Conservation (phyloP, 164 flowering plant species). For the Aristolochia contorta region DNA sequence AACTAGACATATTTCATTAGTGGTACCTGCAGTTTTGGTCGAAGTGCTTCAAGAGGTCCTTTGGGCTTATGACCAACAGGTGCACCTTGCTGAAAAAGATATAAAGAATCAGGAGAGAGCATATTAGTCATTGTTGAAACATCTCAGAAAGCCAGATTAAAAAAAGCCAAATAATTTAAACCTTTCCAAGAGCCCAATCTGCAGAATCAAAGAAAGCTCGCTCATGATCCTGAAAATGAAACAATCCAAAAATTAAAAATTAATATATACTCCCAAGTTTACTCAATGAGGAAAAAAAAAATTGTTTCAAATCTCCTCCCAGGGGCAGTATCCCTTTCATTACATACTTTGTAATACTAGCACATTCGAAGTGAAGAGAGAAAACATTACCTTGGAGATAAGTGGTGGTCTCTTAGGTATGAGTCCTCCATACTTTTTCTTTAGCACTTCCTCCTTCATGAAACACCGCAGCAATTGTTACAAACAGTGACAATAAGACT, state of each 20-base stretch:
- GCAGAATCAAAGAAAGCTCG: slow-evolving; percentile 98
- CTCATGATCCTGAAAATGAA: slow-evolving; percentile 65
- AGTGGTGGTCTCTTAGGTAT: slow-evolving; percentile 73
- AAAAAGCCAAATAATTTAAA: slow-evolving; percentile 10
- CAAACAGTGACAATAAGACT: background rate
- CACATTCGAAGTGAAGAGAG: background rate
- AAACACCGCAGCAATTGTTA: slow-evolving; percentile 5
- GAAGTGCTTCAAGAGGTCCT: slow-evolving; percentile 92
- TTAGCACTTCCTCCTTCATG: slow-evolving; percentile 57
- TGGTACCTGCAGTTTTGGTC: slow-evolving; percentile 84
- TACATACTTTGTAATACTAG: no score
- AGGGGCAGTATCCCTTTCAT: no score
- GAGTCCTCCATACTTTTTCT: slow-evolving; percentile 86
- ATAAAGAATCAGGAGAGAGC: background rate
- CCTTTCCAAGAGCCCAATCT: slow-evolving; percentile 99
- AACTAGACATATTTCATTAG: no score
- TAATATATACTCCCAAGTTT: background rate
- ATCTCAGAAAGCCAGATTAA: no score
- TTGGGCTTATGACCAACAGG: slow-evolving; percentile 56
- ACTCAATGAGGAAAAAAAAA: background rate
- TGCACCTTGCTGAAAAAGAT: slow-evolving; percentile 60
- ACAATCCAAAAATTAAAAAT: background rate
- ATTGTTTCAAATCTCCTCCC: background rate
- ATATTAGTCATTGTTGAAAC: slow-evolving; percentile 1
- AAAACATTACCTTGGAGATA: slow-evolving; percentile 63